Conservation (phyloP, 2,329 filamentous ascomycete genomes). For the Beauveria caledonica region DNA sequence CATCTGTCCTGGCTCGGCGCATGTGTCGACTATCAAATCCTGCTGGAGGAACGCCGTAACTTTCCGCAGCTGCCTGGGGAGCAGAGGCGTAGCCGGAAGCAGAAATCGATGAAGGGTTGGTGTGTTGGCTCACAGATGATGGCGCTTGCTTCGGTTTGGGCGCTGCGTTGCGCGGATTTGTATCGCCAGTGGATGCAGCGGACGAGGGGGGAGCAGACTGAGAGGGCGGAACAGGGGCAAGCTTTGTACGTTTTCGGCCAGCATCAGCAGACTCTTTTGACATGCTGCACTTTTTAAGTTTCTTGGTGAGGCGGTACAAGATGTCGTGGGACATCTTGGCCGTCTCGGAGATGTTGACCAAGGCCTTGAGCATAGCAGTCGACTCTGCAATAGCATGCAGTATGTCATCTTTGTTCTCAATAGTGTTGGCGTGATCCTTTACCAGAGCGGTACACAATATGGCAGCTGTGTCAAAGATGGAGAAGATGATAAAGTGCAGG, state of each 20-base stretch:
- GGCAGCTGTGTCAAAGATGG: conserved; percentile 42
- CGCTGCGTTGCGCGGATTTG: not conserved
- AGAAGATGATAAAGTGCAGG: conserved; percentile 43
- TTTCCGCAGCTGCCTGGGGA: not conserved
- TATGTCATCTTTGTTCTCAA: conserved; percentile 28
- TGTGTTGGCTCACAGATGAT: not conserved
- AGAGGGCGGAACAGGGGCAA: not conserved
- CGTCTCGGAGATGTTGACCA: conserved; percentile 25
- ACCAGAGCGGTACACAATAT: conserved; percentile 41
- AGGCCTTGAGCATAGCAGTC: conserved; percentile 23
- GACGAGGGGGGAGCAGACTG: not conserved
- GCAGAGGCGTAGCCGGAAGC: not conserved
- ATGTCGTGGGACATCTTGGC: conserved; percentile 28
- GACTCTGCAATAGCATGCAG: conserved; percentile 28
- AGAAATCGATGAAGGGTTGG: not conserved
- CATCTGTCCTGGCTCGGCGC: not conserved
- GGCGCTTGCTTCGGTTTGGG: not conserved
- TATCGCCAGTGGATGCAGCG: not conserved
- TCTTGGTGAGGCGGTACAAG: conserved; percentile 21
- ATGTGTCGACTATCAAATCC: not conserved
- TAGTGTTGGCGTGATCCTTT: conserved; percentile 32
- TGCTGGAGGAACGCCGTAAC: not conserved
- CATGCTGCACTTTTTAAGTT: conserved; percentile 17
- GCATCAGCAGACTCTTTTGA: not conserved
- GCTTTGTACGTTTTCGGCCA: conserved; percentile 6